Percentiles rank a stretch among this genome's conserved stretches.
Conservation (phyloP, 2,329 filamentous ascomycete species). For the Fusarium citri region DNA sequence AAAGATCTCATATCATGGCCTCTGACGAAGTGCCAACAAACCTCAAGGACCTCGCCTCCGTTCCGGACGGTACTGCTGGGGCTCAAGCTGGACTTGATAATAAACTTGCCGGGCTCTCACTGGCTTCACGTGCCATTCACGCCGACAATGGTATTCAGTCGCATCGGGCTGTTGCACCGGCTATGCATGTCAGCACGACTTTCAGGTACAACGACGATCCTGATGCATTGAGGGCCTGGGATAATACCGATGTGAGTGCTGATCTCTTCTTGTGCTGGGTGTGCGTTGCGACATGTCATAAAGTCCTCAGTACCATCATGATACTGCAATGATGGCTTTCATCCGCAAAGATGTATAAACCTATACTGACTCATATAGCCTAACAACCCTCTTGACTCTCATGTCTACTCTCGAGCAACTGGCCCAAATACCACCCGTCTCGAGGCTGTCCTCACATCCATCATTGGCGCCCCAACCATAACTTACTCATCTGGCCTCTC, state of each 20-base stretch:
- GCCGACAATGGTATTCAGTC: slow-evolving; percentile 82
- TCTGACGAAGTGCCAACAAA: slow-evolving; percentile 35
- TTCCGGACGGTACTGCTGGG: slow-evolving; percentile 23
- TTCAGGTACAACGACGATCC: slow-evolving; percentile 84
- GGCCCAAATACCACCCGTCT: slow-evolving; percentile 86
- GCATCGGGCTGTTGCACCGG: slow-evolving; percentile 84
- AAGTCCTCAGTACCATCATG: background rate
- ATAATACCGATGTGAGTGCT: slow-evolving; percentile 66
- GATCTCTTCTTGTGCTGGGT: background rate
- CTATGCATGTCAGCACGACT: slow-evolving; percentile 91
- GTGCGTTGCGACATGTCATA: background rate
- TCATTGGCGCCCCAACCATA: slow-evolving; percentile 76
- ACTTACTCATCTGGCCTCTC: slow-evolving; percentile 88
- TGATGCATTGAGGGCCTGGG: slow-evolving; percentile 66
- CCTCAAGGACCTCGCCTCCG: slow-evolving; percentile 2
- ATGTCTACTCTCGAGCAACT: slow-evolving; percentile 86
- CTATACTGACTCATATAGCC: slow-evolving; percentile 53
- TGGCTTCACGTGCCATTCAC: slow-evolving; percentile 81
- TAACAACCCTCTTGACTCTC: slow-evolving; percentile 66
- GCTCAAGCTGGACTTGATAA: slow-evolving; percentile 13
- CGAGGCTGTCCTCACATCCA: slow-evolving; percentile 80
- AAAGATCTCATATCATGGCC: slow-evolving; percentile 33
- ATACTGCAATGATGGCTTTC: background rate
- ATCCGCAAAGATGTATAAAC: background rate
- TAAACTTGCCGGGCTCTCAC: slow-evolving; percentile 51